phyloP scores from a whole-genome alignment of 2,329 filamentous ascomycete species.

The Aspergillus thermomutatus region DNA sequence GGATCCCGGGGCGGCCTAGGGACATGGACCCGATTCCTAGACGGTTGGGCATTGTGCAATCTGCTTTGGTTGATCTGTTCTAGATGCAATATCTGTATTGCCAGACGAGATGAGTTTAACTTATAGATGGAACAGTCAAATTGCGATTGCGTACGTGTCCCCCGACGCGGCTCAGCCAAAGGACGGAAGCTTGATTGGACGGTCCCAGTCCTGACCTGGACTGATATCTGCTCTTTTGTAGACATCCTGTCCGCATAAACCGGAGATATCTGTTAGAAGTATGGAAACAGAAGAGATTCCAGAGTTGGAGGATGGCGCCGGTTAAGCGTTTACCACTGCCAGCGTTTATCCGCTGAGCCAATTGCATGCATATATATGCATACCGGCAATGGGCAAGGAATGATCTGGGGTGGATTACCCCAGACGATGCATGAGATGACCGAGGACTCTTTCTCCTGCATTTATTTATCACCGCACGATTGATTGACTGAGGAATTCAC shows the following conservation, averaged over 20 bases:
- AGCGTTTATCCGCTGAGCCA: too few species aligned
- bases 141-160: too few species aligned
- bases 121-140: too few species aligned
- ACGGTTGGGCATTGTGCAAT: conserved; percentile 26
- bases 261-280: too few species aligned
- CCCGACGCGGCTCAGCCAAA: too few species aligned
- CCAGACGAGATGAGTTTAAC: too few species aligned
- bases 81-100: too few species aligned
- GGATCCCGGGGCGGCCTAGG: conserved; percentile 68
- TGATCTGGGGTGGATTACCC: not conserved
- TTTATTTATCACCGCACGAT: not conserved
- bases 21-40: conserved; percentile 75
- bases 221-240: too few species aligned
- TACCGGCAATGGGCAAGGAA: not conserved
- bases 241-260: not conserved
- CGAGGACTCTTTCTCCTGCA: too few species aligned
- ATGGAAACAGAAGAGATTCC: not conserved
- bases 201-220: too few species aligned
- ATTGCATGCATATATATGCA: not conserved
- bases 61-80: too few species aligned
- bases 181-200: too few species aligned
- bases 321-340: not conserved
- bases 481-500: not conserved
- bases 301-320: not conserved
- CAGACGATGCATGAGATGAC: not conserved